Evolutionary conservation across 306 rosid genomes (phyloP), one percentile per base, ranked within the genome.

Genomic region (Crotalaria pallida): DNA sequence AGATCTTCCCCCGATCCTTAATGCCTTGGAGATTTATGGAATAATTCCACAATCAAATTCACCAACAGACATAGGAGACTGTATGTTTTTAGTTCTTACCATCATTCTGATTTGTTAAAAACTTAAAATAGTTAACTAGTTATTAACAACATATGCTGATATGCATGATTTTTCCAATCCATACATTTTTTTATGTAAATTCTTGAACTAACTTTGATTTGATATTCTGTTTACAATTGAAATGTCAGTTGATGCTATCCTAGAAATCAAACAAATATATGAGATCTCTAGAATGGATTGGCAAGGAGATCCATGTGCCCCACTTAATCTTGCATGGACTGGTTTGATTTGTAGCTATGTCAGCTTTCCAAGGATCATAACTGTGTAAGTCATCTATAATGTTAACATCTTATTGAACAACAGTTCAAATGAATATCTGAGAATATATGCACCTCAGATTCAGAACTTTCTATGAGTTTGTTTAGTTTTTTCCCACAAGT

Each of bases 221-320:
- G 7, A 33, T 18, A 8, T 21, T 34, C 5, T 34, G 13, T 21
- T 34, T 33, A 3, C 48, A 8, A 16, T 44, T 40, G 33, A 27
- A 67, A 4, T 23, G 6, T 17, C 60, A 67, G 73, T 67, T 13
- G n/a, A 3, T 33, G 73, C 62, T 12, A 36, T 67, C 51, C 13
- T 12, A 19, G 23, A 51, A 40, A 67, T 67, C 17, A 51, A 68
- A 72, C 16, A 49, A 26, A 27, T 11, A 7, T 77, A 16, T n/a
- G 19, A 3, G 9, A 53, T 64, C 2, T 23, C 18, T 6, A 22
- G 19, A 24, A 69, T 10, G 4, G 48, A 70, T 31, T 77, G 80
- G 82, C 80, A 67, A 69, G 80, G 71, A 15, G 85, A 81, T 41
- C 85, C 85, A 12, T 81, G 82, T 41, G 15, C n/a, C 57, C 82